Base-by-base conservation (phyloP, 805 yeast species). In the Kodamaea nitidulidarum region DNA sequence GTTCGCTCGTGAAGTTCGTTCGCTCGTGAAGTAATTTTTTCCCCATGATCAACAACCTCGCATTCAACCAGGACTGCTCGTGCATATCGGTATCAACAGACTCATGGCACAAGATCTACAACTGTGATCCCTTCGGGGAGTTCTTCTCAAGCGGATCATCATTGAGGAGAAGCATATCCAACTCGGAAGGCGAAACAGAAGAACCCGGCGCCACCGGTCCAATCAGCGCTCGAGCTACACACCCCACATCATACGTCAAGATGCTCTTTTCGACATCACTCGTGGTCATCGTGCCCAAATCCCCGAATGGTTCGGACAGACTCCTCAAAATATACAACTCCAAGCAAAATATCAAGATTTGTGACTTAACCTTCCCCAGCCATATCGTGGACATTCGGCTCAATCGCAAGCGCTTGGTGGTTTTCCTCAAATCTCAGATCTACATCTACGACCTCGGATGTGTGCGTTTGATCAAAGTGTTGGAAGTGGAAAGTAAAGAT, bases 391-490 rank as follows among this genome's bases (percentile, higher is more conserved):
- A 77, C 36, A 82, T 91, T 24, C 78, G 78, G 49, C 73, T 91
- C 63, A 93, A 91, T 60, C 73, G 97, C 31, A 83, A 84, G 50
- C 67, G 97, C 32, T 70, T 91, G 47, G 73, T 87, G 22, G 93
- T 90, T 12, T 78, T 85, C 4, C 66, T 91, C 38, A 64, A 66
- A 42, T 70, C 78, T 36, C 95, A 90, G 60, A 78, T 93, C 7
- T 85, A 80, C 56, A 77, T 91, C 34, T 93, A 91, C 64, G 97
- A 91, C 59, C 82, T 91, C 45, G 79, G 93, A 41, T 86, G 95
- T 58, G 88, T 91, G 81, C 80, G 85, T 52, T 73, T 90, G 17
- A 58, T 91, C 30, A 66, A 67, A 43, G 60, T 66, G 9, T 49
- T 69, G 36, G 67, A 66, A 28, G 46, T 61, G 7, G 32, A 30